Conservation (phyloP, 208 protist genomes). For the Trypanosoma mega region DNA sequence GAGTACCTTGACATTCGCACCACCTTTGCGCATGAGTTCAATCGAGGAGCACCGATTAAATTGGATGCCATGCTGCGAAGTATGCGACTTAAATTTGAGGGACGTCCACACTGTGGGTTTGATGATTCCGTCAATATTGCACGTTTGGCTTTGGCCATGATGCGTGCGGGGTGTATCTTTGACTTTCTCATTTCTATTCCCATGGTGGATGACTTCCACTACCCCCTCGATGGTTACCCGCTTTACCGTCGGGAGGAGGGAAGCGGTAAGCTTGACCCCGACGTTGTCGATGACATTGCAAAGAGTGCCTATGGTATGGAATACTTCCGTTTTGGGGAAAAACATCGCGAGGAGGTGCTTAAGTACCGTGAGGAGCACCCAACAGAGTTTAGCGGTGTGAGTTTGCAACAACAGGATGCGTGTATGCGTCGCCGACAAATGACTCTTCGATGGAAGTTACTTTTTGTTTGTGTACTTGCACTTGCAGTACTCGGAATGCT, state of each 20-base stretch:
- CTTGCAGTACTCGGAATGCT: slow-evolving; percentile 25
- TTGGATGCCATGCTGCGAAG: slow-evolving; percentile 75
- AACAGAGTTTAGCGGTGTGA: slow-evolving; percentile 39
- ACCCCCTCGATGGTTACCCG: slow-evolving; percentile 54
- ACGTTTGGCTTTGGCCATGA: slow-evolving; percentile 80
- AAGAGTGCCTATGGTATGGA: slow-evolving; percentile 73
- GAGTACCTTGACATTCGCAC: slow-evolving; percentile 90
- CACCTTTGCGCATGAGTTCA: slow-evolving; percentile 77
- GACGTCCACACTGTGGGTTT: slow-evolving; percentile 85
- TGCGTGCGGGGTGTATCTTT: slow-evolving; percentile 76
- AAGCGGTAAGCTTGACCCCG: slow-evolving; percentile 68
- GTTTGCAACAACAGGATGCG: slow-evolving; percentile 44
- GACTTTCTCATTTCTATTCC: slow-evolving; percentile 79
- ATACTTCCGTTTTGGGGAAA: slow-evolving; percentile 78
- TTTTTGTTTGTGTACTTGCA: slow-evolving; percentile 28
- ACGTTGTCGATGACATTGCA: slow-evolving; percentile 86
- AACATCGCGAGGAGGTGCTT: slow-evolving; percentile 44
- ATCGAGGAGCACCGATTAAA: slow-evolving; percentile 64
- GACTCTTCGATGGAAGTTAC: slow-evolving; percentile 22
- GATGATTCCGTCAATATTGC: slow-evolving; percentile 93
- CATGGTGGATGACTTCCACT: slow-evolving; percentile 65
- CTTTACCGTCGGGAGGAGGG: slow-evolving; percentile 82
- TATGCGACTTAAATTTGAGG: slow-evolving; percentile 78
- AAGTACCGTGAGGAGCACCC: slow-evolving; percentile 55
- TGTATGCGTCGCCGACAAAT: slow-evolving; percentile 6